Percentiles rank a stretch among this genome's conserved stretches.
phyloP scores from a whole-genome alignment of 345 rosid genomes.

The Arabis hirsuta region DNA sequence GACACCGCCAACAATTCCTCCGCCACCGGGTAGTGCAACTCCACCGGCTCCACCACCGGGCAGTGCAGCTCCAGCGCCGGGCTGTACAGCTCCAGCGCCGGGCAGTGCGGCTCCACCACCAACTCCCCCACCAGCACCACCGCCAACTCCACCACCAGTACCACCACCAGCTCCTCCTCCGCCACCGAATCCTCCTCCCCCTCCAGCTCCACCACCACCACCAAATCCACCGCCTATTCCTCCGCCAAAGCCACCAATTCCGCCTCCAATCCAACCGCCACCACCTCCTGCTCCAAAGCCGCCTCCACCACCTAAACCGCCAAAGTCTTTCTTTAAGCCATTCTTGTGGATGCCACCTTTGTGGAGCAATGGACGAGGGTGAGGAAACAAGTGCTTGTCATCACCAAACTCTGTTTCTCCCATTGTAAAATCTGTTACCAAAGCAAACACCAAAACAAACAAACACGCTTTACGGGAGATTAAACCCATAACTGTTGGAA shows the following conservation, averaged over 20 bases:
- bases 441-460: constrained; percentile 38
- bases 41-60: too few relatives aligned
- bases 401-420: constrained; percentile 35
- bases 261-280: constrained; percentile 44
- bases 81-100: too few relatives aligned
- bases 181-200: constrained; percentile 12
- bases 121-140: not conserved
- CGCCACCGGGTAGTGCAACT: not conserved
- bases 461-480: constrained; percentile 19
- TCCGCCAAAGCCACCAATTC: constrained; percentile 40
- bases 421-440: constrained; percentile 20
- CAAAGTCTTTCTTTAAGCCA: constrained; percentile 39
- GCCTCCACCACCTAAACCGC: constrained; percentile 39
- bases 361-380: constrained; percentile 39
- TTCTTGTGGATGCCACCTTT: constrained; percentile 40
- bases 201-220: constrained; percentile 20
- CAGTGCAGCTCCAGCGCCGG: too few relatives aligned
- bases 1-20: not conserved
- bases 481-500: constrained; percentile 24
- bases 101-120: constrained; percentile 15
- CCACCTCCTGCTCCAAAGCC: constrained; percentile 42
- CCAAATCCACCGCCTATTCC: constrained; percentile 39
- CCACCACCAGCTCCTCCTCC: constrained; percentile 2
- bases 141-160: not conserved
- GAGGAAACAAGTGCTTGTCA: constrained; percentile 41